These are phyloP conservation scores for Pisolithus marmoratus DNA, from an alignment of 768 basidiomycete genomes.

Conservation along the genomic window DNA sequence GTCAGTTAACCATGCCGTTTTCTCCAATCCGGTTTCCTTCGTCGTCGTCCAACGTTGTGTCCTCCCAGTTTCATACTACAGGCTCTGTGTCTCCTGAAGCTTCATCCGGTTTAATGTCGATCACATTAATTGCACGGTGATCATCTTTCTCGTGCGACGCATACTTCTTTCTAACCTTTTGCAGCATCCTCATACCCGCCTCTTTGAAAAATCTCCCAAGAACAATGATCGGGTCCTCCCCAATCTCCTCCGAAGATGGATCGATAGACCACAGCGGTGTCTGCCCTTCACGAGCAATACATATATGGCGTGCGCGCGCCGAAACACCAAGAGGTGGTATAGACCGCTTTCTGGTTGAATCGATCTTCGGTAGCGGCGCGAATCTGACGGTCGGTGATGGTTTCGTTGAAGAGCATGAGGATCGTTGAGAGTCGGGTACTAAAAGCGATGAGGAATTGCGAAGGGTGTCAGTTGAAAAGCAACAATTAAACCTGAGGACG, in stretches of 20 bases:
- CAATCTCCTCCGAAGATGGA: slow-evolving; percentile 21
- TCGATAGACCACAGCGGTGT: slow-evolving; percentile 17
- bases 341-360: slow-evolving; percentile 44
- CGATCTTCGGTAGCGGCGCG: slow-evolving; percentile 52
- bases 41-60: not conserved
- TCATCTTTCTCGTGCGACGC: slow-evolving; percentile 11
- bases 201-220: slow-evolving; percentile 50
- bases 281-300: slow-evolving; percentile 14
- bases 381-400: slow-evolving; percentile 42
- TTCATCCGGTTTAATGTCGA: slow-evolving; percentile 22
- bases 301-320: slow-evolving; percentile 30
- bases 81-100: slow-evolving; percentile 18
- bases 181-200: slow-evolving; percentile 37
- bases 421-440: not conserved
- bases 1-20: slow-evolving; percentile 23
- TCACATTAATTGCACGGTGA: slow-evolving; percentile 3
- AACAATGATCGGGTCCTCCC: slow-evolving; percentile 43
- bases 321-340: slow-evolving; percentile 50
- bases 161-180: slow-evolving; percentile 38
- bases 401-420: not conserved
- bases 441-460: not conserved
- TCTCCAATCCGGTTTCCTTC: slow-evolving; percentile 11
- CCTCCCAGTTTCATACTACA: slow-evolving; percentile 3
- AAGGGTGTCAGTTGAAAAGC: not conserved
- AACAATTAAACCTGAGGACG: not conserved